Percentiles rank a stretch among this genome's conserved stretches.
These are phyloP conservation scores for Wickerhamomyces sp. DNA, from an alignment of 1,139 yeast species.

Conservation along the genomic window DNA sequence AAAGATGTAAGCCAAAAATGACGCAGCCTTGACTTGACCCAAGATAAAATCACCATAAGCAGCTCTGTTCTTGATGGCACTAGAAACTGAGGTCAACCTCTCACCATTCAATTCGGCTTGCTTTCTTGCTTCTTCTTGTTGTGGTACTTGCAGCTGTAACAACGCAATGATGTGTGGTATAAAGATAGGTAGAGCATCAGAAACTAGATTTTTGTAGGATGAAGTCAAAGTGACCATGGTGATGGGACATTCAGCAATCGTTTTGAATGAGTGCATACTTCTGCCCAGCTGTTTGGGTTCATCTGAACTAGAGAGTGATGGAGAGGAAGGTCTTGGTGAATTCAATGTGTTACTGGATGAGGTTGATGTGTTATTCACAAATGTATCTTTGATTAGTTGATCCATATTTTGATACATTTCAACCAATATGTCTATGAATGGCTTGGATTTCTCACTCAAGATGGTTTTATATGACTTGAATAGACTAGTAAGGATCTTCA, in stretches of 20 bases:
- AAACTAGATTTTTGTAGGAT: constrained; percentile 74
- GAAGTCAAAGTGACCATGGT: constrained; percentile 91
- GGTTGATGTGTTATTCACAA: constrained; percentile 30
- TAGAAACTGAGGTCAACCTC: constrained; percentile 48
- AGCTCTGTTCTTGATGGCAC: constrained; percentile 71
- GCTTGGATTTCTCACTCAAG: constrained; percentile 67
- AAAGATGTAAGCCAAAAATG: constrained; percentile 87
- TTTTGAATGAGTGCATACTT: constrained; percentile 80
- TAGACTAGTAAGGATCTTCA: constrained; percentile 83
- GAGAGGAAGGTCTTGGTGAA: constrained; percentile 39
- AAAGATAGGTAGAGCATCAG: constrained; percentile 66
- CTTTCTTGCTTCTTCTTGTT: constrained; percentile 61
- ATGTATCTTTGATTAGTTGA: constrained; percentile 62
- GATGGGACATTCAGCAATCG: constrained; percentile 94
- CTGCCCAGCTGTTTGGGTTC: constrained; percentile 25
- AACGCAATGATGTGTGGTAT: constrained; percentile 79
- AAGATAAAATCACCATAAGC: constrained; percentile 85
- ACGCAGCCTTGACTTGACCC: constrained; percentile 97
- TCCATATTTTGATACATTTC: constrained; percentile 80
- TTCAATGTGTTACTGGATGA: constrained; percentile 27
- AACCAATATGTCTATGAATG: constrained; percentile 73
- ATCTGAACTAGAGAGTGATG: constrained; percentile 32
- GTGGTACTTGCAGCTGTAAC: constrained; percentile 69
- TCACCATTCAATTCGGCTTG: constrained; percentile 53
- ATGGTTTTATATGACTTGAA: constrained; percentile 79